A percentile compares a stretch with the other conserved stretches of the same genome.
phyloP scores from a whole-genome alignment of 345 rosid species.

The Euphorbia lathyris region DNA sequence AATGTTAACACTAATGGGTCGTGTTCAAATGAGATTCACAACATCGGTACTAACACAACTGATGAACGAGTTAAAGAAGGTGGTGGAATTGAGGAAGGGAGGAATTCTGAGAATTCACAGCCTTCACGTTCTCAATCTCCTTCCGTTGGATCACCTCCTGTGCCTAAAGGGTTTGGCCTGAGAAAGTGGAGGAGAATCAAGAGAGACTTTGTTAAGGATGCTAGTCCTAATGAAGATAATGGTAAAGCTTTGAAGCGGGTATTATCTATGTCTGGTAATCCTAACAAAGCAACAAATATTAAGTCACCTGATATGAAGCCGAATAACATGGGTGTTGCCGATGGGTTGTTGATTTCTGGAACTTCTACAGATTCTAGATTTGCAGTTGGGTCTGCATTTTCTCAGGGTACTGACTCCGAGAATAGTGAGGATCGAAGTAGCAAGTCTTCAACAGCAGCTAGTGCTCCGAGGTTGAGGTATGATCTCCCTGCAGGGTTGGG shows the following conservation, averaged over 20 bases:
- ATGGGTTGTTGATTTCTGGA: slow-evolving; percentile 32
- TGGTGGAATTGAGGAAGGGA: slow-evolving; percentile 17
- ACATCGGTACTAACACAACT: slow-evolving; percentile 17
- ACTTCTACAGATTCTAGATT: slow-evolving; percentile 50
- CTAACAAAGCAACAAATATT: slow-evolving; percentile 34
- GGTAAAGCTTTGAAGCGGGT: slow-evolving; percentile 66
- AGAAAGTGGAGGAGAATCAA: slow-evolving; percentile 80
- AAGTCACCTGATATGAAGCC: slow-evolving; percentile 31
- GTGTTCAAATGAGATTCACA: slow-evolving; percentile 25
- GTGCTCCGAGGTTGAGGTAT: slow-evolving; percentile 46
- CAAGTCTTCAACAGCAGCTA: slow-evolving; percentile 77
- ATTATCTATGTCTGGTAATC: slow-evolving; percentile 44
- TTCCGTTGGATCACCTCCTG: slow-evolving; percentile 31
- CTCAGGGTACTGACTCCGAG: slow-evolving; percentile 53
- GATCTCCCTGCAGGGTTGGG: slow-evolving; percentile 41
- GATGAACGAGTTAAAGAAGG: slow-evolving; percentile 22
- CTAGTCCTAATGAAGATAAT: slow-evolving; percentile 32
- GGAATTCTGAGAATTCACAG: slow-evolving; percentile 16
- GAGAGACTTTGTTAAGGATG: slow-evolving; percentile 58
- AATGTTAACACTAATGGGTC: slow-evolving; percentile 36
- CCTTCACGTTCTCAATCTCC: slow-evolving; percentile 25
- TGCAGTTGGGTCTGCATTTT: slow-evolving; percentile 44
- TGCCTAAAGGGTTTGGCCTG: slow-evolving; percentile 60
- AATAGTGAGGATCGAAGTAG: slow-evolving; percentile 68
- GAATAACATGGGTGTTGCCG: slow-evolving; percentile 31